These are phyloP conservation scores for Thraustotheca clavata DNA, from an alignment of 352 stramenopile genomes.

Conservation along the genomic window DNA sequence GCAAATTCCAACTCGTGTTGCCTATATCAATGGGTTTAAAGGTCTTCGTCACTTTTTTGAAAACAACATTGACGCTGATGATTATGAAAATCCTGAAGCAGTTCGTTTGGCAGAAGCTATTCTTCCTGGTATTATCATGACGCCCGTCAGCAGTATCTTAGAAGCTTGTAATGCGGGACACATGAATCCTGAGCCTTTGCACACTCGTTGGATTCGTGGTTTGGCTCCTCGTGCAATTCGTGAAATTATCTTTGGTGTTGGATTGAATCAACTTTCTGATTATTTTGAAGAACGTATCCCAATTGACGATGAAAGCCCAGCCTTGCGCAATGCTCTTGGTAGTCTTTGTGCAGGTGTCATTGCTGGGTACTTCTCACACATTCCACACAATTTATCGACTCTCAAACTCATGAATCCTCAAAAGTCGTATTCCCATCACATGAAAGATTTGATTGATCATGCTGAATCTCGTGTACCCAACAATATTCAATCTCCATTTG, in stretches of 20 bases:
- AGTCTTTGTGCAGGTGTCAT: conserved; percentile 85
- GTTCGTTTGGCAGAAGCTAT: conserved; percentile 77
- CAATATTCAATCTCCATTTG: conserved; percentile 51
- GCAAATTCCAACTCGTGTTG: conserved; percentile 87
- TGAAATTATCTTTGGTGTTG: conserved; percentile 91
- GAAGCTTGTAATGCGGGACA: conserved; percentile 90
- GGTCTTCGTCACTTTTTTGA: conserved; percentile 76
- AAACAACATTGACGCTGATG: conserved; percentile 74
- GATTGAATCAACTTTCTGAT: conserved; percentile 90
- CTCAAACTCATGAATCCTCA: conserved; percentile 92
- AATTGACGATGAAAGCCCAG: conserved; percentile 45
- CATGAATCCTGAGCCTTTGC: conserved; percentile 88
- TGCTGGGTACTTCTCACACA: conserved; percentile 90
- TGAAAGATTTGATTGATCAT: conserved; percentile 78
- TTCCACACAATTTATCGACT: conserved; percentile 94
- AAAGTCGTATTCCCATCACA: conserved; percentile 73
- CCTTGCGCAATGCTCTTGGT: conserved; percentile 82
- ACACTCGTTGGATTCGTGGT: conserved; percentile 84
- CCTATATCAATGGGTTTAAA: conserved; percentile 94
- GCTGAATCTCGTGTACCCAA: conserved; percentile 71
- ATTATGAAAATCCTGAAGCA: conserved; percentile 70
- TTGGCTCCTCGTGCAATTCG: conserved; percentile 73
- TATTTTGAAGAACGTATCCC: conserved; percentile 90
- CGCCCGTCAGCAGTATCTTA: conserved; percentile 85
- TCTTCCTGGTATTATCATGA: conserved; percentile 88